Conservation (phyloP, 2,329 filamentous ascomycete species). For the Penicillium nordicum region DNA sequence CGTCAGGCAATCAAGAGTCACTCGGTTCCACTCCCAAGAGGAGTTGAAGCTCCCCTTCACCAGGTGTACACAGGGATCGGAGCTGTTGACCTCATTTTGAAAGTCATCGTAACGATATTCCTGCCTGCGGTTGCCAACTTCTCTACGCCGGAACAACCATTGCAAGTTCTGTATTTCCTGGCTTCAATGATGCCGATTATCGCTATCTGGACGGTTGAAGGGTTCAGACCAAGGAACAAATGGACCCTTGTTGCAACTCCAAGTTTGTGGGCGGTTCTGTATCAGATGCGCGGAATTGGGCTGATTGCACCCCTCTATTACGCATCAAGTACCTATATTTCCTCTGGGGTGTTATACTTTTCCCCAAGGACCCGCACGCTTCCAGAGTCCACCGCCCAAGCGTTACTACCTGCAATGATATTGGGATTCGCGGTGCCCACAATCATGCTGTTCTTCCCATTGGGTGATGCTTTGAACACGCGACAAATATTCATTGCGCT, state of each 20-base stretch:
- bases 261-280: constrained; percentile 15
- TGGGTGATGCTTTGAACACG: constrained; percentile 7
- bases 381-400: constrained; percentile 17
- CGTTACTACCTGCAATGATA: constrained; percentile 22
- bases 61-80: constrained; percentile 7
- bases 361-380: constrained; percentile 11
- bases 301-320: constrained; percentile 27
- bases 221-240: constrained; percentile 13
- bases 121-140: constrained; percentile 4
- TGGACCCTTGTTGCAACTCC: constrained; percentile 16
- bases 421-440: constrained; percentile 26
- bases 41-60: background rate
- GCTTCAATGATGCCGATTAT: constrained; percentile 11
- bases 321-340: constrained; percentile 17
- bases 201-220: constrained; percentile 15
- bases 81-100: constrained; percentile 9
- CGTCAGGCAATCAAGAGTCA: background rate
- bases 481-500: constrained; percentile 20
- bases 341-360: constrained; percentile 11
- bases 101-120: constrained; percentile 9
- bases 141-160: constrained; percentile 6
- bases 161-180: constrained; percentile 15
- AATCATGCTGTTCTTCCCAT: constrained; percentile 23
- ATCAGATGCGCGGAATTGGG: constrained; percentile 17
- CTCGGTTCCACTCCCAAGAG: background rate